These are phyloP conservation scores for Botryosphaeria agaves DNA, from an alignment of 2,329 filamentous ascomycete genomes.

Conservation along the genomic window DNA sequence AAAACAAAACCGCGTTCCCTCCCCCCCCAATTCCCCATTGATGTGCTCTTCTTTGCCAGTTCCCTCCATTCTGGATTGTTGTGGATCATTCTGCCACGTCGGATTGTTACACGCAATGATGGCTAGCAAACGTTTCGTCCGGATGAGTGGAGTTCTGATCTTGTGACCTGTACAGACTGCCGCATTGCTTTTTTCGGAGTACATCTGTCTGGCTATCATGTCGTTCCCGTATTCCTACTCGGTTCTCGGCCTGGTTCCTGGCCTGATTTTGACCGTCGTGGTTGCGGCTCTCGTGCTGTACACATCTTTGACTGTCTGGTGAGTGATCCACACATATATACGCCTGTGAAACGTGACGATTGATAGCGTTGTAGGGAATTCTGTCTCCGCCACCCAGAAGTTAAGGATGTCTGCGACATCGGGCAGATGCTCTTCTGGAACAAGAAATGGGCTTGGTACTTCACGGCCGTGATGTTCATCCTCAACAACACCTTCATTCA, in stretches of 20 bases:
- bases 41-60: too few relatives aligned
- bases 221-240: slow-evolving; percentile 91
- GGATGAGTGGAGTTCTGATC: too few relatives aligned
- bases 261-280: slow-evolving; percentile 65
- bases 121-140: too few relatives aligned
- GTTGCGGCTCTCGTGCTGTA: slow-evolving; percentile 69
- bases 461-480: slow-evolving; percentile 71
- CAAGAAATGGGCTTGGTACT: slow-evolving; percentile 51
- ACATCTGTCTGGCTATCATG: slow-evolving; percentile 89
- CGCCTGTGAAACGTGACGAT: too few relatives aligned
- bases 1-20: slow-evolving; percentile 1
- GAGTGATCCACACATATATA: slow-evolving; percentile 11
- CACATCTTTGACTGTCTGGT: slow-evolving; percentile 54
- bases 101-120: too few relatives aligned
- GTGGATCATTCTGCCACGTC: too few relatives aligned
- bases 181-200: slow-evolving; percentile 80
- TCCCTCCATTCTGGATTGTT: too few relatives aligned
- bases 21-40: not conserved
- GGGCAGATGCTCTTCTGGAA: slow-evolving; percentile 92
- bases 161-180: too few relatives aligned
- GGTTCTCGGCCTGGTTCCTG: slow-evolving; percentile 70
- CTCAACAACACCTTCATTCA: slow-evolving; percentile 90
- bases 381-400: slow-evolving; percentile 76
- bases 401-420: slow-evolving; percentile 85
- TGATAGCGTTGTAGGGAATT: slow-evolving; percentile 48